These are phyloP conservation scores for Neurospora sp. DNA, from an alignment of 495 filamentous ascomycete genomes.

Conservation along the genomic window DNA sequence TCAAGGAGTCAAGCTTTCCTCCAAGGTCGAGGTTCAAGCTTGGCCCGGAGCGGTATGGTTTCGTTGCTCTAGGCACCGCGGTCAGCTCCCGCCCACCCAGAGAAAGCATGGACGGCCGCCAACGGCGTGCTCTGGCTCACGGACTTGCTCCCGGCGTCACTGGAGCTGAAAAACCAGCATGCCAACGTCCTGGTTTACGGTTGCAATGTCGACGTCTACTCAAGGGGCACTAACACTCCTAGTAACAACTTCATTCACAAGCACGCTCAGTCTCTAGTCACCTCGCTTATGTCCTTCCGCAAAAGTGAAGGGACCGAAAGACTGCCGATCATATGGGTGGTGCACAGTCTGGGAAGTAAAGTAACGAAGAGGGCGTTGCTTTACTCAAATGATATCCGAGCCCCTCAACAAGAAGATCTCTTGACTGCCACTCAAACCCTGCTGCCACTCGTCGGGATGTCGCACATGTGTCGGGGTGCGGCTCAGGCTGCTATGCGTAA, in stretches of 20 bases:
- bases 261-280: slow-evolving; percentile 74
- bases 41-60: background rate
- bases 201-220: slow-evolving; percentile 71
- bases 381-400: slow-evolving; percentile 53
- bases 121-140: slow-evolving; percentile 65
- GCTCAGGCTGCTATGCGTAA: too few relatives aligned
- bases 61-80: background rate
- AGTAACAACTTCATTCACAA: slow-evolving; percentile 68
- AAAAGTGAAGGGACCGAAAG: slow-evolving; percentile 46
- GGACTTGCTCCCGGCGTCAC: slow-evolving; percentile 58
- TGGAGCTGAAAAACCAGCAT: slow-evolving; percentile 49
- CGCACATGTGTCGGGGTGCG: too few relatives aligned
- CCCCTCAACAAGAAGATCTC: slow-evolving; percentile 58
- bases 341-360: slow-evolving; percentile 73
- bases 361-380: slow-evolving; percentile 60
- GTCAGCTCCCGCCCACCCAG: slow-evolving; percentile 46
- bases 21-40: background rate
- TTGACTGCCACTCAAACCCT: too few relatives aligned
- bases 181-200: slow-evolving; percentile 73
- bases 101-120: slow-evolving; percentile 63
- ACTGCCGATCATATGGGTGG: slow-evolving; percentile 78
- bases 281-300: slow-evolving; percentile 38
- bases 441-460: too few relatives aligned
- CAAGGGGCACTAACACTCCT: slow-evolving; percentile 31
- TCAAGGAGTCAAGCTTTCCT: background rate